phyloP scores from a whole-genome alignment of 164 flowering plant species.

The Akebia trifoliata region DNA sequence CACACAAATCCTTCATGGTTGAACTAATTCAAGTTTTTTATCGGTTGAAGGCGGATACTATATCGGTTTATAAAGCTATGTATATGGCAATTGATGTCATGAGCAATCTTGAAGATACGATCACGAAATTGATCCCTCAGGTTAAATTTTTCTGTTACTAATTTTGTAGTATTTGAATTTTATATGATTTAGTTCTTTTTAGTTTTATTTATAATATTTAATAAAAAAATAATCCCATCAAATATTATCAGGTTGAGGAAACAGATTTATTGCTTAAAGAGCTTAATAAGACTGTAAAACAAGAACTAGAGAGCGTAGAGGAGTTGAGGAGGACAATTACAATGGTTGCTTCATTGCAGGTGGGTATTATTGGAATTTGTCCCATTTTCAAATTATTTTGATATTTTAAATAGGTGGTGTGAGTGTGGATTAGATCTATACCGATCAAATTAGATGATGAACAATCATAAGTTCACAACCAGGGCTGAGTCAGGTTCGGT shows the following conservation, averaged over 20 bases:
- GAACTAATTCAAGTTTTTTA: too few species aligned
- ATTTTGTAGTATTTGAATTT: background rate
- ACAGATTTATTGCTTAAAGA: conserved; percentile 31
- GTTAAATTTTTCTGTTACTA: conserved; percentile 19
- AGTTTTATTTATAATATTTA: too few species aligned
- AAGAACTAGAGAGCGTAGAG: conserved; percentile 31
- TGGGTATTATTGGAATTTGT: too few species aligned
- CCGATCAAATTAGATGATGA: too few species aligned
- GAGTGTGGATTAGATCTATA: too few species aligned
- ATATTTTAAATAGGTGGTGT: too few species aligned
- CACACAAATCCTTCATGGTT: too few species aligned
- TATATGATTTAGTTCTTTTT: background rate
- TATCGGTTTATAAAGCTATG: conserved; percentile 32
- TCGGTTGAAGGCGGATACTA: conserved; percentile 32
- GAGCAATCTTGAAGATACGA: conserved; percentile 33
- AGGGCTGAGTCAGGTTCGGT: too few species aligned
- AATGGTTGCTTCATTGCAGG: conserved; percentile 32
- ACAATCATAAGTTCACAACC: too few species aligned
- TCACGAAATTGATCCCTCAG: conserved; percentile 26
- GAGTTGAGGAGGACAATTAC: conserved; percentile 29
- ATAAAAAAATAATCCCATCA: too few species aligned
- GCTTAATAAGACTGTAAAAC: conserved; percentile 24
- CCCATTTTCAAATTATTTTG: too few species aligned
- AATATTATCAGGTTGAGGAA: conserved; percentile 36
- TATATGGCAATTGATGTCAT: conserved; percentile 32